phyloP scores from a whole-genome alignment of 352 stramenopile genomes.

The Phytophthora palmivora region DNA sequence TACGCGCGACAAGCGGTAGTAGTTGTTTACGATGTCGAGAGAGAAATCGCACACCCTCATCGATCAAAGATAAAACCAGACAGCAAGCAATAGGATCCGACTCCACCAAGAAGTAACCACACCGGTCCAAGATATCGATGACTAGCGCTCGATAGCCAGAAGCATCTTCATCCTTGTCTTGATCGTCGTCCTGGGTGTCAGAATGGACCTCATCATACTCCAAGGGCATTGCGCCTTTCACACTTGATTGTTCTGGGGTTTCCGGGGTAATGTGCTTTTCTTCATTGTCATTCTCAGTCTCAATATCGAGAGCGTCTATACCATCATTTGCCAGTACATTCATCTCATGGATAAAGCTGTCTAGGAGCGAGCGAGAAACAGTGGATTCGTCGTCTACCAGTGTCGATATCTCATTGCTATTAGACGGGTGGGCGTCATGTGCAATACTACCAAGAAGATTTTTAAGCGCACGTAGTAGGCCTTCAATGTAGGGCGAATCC shows the following conservation, averaged over 20 bases:
- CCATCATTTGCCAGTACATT: constrained; percentile 49
- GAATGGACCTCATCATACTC: constrained; percentile 57
- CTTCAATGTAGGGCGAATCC: constrained; percentile 55
- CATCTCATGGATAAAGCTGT: constrained; percentile 75
- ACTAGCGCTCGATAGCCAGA: constrained; percentile 60
- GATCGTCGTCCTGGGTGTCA: constrained; percentile 29
- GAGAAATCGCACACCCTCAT: constrained; percentile 66
- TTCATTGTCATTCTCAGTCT: constrained; percentile 24
- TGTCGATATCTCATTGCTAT: constrained; percentile 7
- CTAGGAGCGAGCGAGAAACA: constrained; percentile 37
- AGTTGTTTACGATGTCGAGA: constrained; percentile 51
- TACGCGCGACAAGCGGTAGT: constrained; percentile 75
- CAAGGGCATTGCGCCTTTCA: constrained; percentile 76
- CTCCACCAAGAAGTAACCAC: constrained; percentile 77
- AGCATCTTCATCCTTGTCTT: constrained; percentile 30
- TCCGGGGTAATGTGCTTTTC: constrained; percentile 12
- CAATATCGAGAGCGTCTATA: constrained; percentile 34
- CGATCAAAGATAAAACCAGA: constrained; percentile 74
- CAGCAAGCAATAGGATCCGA: constrained; percentile 76
- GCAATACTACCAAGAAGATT: constrained; percentile 59
- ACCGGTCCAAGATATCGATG: constrained; percentile 80
- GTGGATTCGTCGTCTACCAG: not conserved
- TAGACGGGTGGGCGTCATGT: constrained; percentile 23
- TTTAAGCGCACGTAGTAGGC: constrained; percentile 70
- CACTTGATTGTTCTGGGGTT: constrained; percentile 22